A percentile compares a stretch with the other conserved stretches of the same genome.
Conservation (phyloP, 352 stramenopile genomes). For the Pythium myriotylum region DNA sequence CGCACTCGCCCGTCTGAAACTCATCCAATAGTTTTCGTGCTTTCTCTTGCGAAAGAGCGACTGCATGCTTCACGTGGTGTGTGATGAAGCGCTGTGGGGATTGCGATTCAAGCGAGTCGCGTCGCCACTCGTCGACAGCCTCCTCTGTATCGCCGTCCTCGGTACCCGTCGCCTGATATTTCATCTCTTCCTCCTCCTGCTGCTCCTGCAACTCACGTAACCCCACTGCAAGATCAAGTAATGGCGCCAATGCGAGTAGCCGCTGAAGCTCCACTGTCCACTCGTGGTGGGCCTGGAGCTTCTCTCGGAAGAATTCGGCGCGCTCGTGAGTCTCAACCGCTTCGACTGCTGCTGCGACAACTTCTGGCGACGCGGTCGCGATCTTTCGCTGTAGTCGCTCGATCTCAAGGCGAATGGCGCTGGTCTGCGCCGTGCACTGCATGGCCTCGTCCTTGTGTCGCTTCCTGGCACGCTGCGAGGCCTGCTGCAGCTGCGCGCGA, state of each 20-base stretch:
- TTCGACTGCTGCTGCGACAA: slow-evolving; percentile 1
- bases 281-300: slow-evolving; percentile 48
- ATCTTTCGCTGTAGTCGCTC: slow-evolving; percentile 32
- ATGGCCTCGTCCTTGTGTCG: slow-evolving; percentile 52
- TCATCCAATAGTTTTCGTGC: slow-evolving; percentile 37
- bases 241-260: slow-evolving; percentile 52
- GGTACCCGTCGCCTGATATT: neutral
- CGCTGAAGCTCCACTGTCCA: slow-evolving; percentile 54
- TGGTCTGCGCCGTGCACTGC: slow-evolving; percentile 37
- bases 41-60: slow-evolving; percentile 36
- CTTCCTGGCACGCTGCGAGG: slow-evolving; percentile 37
- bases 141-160: neutral
- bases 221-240: slow-evolving; percentile 37
- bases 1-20: slow-evolving; percentile 19
- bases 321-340: slow-evolving; percentile 44
- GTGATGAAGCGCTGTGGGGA: slow-evolving; percentile 40
- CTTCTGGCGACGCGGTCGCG: neutral
- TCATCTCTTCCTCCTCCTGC: neutral
- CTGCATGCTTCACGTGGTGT: slow-evolving; percentile 31
- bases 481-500: slow-evolving; percentile 26
- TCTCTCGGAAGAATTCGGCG: slow-evolving; percentile 38
- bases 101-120: slow-evolving; percentile 4
- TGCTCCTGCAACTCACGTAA: neutral
- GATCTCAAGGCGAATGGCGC: slow-evolving; percentile 40
- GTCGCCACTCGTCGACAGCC: slow-evolving; percentile 33